Percentiles rank a stretch among this genome's conserved stretches.
Conservation (phyloP, 1,284 basidiomycete genomes). For the Cryptococcus amylolentus region DNA sequence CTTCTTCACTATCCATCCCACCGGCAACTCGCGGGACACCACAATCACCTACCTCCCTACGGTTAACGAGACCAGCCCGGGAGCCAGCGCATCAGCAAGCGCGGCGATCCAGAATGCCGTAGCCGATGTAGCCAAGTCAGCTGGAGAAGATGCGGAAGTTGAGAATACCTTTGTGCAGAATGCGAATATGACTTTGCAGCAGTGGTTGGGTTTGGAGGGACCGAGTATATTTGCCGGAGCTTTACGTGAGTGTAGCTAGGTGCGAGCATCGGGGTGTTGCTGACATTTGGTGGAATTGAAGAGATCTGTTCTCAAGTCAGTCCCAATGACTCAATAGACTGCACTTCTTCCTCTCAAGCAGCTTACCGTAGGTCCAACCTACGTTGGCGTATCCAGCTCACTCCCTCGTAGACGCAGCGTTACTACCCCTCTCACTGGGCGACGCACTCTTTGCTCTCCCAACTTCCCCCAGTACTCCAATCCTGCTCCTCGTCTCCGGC, state of each 20-base stretch:
- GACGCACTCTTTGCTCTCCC: constrained; percentile 7
- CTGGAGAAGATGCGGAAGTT: background rate
- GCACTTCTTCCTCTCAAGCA: constrained; percentile 10
- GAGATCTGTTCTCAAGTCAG: constrained; percentile 7
- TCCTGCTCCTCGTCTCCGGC: constrained; percentile 14
- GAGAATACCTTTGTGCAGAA: background rate
- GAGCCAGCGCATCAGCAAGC: background rate
- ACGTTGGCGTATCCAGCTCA: background rate
- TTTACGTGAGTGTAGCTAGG: constrained; percentile 2
- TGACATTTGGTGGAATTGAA: background rate
- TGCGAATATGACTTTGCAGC: constrained; percentile 1
- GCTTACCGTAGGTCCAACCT: constrained; percentile 4
- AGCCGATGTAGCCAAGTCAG: background rate
- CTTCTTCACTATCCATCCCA: constrained; percentile 5
- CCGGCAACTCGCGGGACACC: background rate
- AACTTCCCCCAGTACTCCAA: constrained; percentile 9
- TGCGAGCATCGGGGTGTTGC: background rate
- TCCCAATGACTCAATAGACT: background rate
- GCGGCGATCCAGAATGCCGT: background rate
- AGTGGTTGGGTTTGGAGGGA: constrained; percentile 7
- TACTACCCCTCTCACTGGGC: constrained; percentile 8
- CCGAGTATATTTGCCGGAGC: constrained; percentile 8
- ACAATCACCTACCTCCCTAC: background rate
- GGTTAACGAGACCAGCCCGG: background rate
- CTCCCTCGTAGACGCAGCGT: constrained; percentile 9